phyloP scores from a whole-genome alignment of 768 basidiomycete genomes.

The Rossbeevera mucosa region DNA sequence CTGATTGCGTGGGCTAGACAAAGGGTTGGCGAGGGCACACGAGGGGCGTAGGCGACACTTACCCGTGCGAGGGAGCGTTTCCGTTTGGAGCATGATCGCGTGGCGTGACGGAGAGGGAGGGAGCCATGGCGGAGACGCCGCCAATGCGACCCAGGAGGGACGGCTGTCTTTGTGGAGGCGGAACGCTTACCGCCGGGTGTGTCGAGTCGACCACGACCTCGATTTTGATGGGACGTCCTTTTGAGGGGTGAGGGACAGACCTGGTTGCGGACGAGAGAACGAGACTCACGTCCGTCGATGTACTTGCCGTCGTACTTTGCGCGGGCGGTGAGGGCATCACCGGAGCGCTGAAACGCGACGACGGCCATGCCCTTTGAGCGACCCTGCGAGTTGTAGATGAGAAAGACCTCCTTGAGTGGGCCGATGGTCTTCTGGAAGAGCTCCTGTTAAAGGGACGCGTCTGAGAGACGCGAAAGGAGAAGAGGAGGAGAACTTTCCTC shows the following conservation, averaged over 20 bases:
- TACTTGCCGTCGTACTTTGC: constrained; percentile 73
- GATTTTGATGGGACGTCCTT: constrained; percentile 65
- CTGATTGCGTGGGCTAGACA: constrained; percentile 19
- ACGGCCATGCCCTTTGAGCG: constrained; percentile 79
- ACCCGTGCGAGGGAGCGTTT: constrained; percentile 3
- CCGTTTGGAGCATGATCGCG: constrained; percentile 19
- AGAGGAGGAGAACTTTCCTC: constrained; percentile 41
- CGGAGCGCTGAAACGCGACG: constrained; percentile 58
- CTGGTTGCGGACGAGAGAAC: neutral
- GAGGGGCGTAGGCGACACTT: constrained; percentile 1
- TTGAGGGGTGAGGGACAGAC: neutral
- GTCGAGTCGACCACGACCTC: constrained; percentile 54
- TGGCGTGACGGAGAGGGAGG: neutral
- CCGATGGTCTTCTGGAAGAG: constrained; percentile 75
- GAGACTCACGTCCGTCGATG: constrained; percentile 54
- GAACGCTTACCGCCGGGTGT: constrained; percentile 13
- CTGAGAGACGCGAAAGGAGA: neutral
- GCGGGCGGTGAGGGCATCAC: constrained; percentile 59
- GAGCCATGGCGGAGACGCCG: constrained; percentile 4
- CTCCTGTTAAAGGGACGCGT: constrained; percentile 41
- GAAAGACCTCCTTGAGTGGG: constrained; percentile 62
- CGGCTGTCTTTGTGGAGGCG: constrained; percentile 28
- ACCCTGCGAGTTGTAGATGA: constrained; percentile 73
- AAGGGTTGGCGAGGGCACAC: neutral
- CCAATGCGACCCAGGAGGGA: constrained; percentile 39